phyloP scores from a whole-genome alignment of 805 yeast genomes.

The Wickerhamiella siamensis region DNA sequence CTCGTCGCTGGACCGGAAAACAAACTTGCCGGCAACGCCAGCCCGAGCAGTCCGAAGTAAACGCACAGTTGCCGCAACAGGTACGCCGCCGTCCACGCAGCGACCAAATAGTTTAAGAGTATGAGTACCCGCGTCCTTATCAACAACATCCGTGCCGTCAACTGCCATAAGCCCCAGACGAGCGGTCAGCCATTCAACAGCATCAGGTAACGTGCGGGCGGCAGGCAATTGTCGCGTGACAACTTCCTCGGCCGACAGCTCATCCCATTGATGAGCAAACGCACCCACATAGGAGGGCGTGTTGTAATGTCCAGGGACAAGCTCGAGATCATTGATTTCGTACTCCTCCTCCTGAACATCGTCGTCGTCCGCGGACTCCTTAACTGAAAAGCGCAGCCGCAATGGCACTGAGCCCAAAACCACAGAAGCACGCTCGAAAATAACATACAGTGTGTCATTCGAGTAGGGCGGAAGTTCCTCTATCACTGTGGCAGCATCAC shows the following conservation, averaged over 20 bases:
- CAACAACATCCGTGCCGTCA: conserved; percentile 57
- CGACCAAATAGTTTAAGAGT: conserved; percentile 72
- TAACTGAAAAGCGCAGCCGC: conserved; percentile 56
- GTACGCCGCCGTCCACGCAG: conserved; percentile 36
- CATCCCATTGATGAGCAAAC: conserved; percentile 62
- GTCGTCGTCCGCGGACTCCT: conserved; percentile 63
- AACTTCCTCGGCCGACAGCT: conserved; percentile 42
- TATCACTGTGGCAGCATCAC: conserved; percentile 62
- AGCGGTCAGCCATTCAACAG: conserved; percentile 38
- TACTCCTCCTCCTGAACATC: conserved; percentile 83
- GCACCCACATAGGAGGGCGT: conserved; percentile 64
- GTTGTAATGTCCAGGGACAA: conserved; percentile 71
- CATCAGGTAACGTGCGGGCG: conserved; percentile 35
- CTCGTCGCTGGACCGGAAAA: conserved; percentile 30
- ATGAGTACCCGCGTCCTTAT: conserved; percentile 40
- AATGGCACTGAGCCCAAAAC: conserved; percentile 41
- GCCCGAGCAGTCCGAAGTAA: conserved; percentile 30
- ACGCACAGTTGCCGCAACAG: conserved; percentile 30
- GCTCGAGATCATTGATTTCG: conserved; percentile 65
- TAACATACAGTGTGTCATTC: conserved; percentile 64
- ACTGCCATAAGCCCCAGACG: conserved; percentile 54
- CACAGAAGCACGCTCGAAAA: conserved; percentile 40
- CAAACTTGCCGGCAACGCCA: conserved; percentile 34
- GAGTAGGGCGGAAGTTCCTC: conserved; percentile 57
- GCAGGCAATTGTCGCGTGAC: conserved; percentile 54